Evolutionary conservation across 208 protist species (phyloP).

Genomic region (Trypanosoma platydactyli): DNA sequence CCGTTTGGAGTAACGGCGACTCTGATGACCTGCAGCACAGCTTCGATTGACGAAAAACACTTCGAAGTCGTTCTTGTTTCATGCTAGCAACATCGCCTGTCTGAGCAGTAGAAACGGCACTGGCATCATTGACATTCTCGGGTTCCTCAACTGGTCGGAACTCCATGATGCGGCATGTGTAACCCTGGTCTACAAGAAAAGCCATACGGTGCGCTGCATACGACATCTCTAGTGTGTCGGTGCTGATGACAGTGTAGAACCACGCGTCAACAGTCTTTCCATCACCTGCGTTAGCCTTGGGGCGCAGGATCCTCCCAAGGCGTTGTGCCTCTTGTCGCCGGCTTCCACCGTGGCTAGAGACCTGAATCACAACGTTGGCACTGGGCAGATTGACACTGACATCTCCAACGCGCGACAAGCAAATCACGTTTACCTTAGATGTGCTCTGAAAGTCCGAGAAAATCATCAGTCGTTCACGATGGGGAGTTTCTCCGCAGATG

Average conservation of each 20-base stretch:
- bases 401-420: slow-evolving; percentile 97
- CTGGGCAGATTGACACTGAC: slow-evolving; percentile 98
- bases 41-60: slow-evolving; percentile 57
- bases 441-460: slow-evolving; percentile 94
- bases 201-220: slow-evolving; percentile 97
- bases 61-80: slow-evolving; percentile 68
- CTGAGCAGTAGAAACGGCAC: not conserved
- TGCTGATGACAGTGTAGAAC: slow-evolving; percentile 98
- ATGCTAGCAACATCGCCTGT: slow-evolving; percentile 74
- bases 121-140: slow-evolving; percentile 9
- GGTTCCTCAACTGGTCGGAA: slow-evolving; percentile 37
- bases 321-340: slow-evolving; percentile 96
- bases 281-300: slow-evolving; percentile 80
- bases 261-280: slow-evolving; percentile 95
- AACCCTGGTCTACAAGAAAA: slow-evolving; percentile 97
- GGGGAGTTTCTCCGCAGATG: slow-evolving; percentile 94
- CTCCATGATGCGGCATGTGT: slow-evolving; percentile 82
- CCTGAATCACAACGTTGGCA: slow-evolving; percentile 99
- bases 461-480: slow-evolving; percentile 92
- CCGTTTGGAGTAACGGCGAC: not conserved
- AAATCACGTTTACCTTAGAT: slow-evolving; percentile 93
- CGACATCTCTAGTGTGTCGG: slow-evolving; percentile 97
- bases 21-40: slow-evolving; percentile 30
- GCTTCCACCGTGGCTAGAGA: slow-evolving; percentile 96
- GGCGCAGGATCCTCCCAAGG: slow-evolving; percentile 95